Percentiles rank a stretch among this genome's conserved stretches.
These are phyloP conservation scores for Phyllostachys edulis DNA, from an alignment of 176 grass and related monocot genomes.

Conservation along the genomic window DNA sequence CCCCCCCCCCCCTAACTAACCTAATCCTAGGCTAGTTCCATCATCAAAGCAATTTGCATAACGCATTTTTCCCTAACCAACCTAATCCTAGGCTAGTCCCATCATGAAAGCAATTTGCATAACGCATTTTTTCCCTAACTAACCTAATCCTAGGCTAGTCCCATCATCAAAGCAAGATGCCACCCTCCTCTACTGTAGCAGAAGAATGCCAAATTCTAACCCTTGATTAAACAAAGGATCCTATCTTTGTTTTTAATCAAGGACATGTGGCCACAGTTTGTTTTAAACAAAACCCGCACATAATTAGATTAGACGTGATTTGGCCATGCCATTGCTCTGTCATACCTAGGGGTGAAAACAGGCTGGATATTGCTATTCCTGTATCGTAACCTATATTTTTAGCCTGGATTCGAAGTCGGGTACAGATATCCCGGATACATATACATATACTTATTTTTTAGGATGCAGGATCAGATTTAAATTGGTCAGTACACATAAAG, in stretches of 20 bases:
- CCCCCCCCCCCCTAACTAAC: not conserved
- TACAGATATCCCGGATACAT: too few relatives aligned
- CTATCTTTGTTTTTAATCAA: not conserved
- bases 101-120: not conserved
- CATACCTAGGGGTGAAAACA: not conserved
- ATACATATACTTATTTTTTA: too few relatives aligned
- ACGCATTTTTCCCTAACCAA: not conserved
- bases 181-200: not conserved
- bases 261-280: not conserved
- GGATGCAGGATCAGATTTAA: too few relatives aligned
- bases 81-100: not conserved
- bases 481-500: too few relatives aligned
- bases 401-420: too few relatives aligned
- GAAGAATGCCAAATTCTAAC: not conserved
- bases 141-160: not conserved
- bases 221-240: not conserved
- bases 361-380: too few relatives aligned
- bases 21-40: not conserved
- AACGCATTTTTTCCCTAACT: not conserved
- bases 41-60: not conserved
- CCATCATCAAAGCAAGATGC: not conserved
- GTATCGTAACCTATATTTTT: too few relatives aligned
- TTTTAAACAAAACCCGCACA: not conserved
- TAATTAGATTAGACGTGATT: not conserved
- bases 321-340: not conserved